Base-by-base conservation (phyloP, 306 rosid species). In the Gleditsia sinensis region DNA sequence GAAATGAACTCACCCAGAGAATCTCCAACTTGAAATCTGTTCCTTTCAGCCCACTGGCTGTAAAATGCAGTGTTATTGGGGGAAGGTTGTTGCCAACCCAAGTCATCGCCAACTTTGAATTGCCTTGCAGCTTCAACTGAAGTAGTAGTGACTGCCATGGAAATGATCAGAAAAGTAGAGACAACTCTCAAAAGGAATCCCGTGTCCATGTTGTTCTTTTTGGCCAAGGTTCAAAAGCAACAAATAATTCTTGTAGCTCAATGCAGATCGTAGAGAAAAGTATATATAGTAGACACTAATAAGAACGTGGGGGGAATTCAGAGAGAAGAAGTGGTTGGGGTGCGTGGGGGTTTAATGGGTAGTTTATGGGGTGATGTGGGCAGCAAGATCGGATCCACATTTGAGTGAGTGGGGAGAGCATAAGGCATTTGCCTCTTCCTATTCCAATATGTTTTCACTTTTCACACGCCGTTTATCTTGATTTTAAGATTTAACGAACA, bases 11-110 rank as follows among this genome's bases (percentile, higher is more conserved):
- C 40, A 92, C 98, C 76, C 0, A 94, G 92, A 71, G 91, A 80
- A 68, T 94, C 98, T 64, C 96, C 96, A 4, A 94, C 45, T 25
- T 86, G 94, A 39, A 94, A 94, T 39, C 98, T 73, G 75, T 88
- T 84, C 6, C 24, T 60, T 57, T 77, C 49, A 70, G 97, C 96
- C 97, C 98, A 94, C 13, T 84, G 81, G 12, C 14, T 69, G 25
- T 91, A 94, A 11, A 88, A 36, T 5, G 42, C 74, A 10, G 87
- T 9, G 50, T 87, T 20, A 69, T 78, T 77, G 14, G 54, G 8
- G 30, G 23, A 75, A 27, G 98, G 97, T 21, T 67, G 69, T 9
- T 43, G 74, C 98, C 98, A 94, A 46, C 96, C 97, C 1, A 84
- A 58, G 33, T 67, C 79, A 42, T 68, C 94, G 51, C 98, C 98